phyloP scores from a whole-genome alignment of 2,329 filamentous ascomycete species.

The Rutstroemia sp. region DNA sequence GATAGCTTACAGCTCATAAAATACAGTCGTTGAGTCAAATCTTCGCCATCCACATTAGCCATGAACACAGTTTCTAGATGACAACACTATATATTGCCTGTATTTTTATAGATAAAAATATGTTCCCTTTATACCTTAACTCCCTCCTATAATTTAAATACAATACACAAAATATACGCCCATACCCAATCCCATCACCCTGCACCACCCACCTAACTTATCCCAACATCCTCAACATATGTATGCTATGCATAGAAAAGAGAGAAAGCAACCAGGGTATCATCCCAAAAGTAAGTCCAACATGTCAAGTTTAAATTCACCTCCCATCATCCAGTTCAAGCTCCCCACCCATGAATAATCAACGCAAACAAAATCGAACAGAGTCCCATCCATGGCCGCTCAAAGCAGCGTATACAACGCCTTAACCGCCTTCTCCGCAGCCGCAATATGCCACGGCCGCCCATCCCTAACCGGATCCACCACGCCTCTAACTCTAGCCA shows the following conservation, averaged over 20 bases:
- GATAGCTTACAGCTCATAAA: neutral
- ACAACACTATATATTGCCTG: neutral
- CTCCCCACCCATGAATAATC: too few relatives aligned
- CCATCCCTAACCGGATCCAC: conserved; percentile 51
- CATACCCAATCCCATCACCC: too few relatives aligned
- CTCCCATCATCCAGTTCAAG: too few relatives aligned
- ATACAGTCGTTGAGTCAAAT: neutral
- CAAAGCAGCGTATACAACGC: conserved; percentile 58
- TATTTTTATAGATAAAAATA: neutral
- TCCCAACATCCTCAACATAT: neutral
- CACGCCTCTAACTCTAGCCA: conserved; percentile 60
- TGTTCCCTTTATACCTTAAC: neutral
- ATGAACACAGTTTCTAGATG: neutral
- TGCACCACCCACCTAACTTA: neutral
- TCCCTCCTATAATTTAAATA: too few relatives aligned
- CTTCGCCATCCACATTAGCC: neutral
- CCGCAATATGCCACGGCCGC: conserved; percentile 73
- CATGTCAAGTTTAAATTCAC: neutral
- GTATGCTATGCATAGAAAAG: neutral
- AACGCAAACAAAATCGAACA: neutral
- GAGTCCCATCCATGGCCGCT: neutral
- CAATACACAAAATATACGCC: too few relatives aligned
- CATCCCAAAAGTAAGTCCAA: neutral
- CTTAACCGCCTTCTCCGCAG: conserved; percentile 59
- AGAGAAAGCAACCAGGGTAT: neutral